Percentiles rank a stretch among this genome's conserved stretches.
Conservation (phyloP, 2,329 filamentous ascomycete species). For the Ophiosphaerella herpotricha region DNA sequence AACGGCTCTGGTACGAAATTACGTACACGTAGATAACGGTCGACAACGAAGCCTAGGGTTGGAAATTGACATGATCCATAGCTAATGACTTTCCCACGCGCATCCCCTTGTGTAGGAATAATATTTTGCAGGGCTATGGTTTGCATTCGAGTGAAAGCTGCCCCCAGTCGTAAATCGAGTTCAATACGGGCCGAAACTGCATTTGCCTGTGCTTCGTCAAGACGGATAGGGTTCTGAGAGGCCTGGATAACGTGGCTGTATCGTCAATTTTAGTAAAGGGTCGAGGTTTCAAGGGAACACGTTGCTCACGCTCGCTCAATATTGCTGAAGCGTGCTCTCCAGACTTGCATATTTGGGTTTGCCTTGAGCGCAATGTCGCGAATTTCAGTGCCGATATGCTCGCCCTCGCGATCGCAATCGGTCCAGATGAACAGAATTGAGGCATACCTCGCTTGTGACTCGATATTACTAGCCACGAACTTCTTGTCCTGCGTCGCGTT, state of each 20-base stretch:
- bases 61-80: constrained; percentile 98
- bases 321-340: constrained; percentile 91
- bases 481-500: constrained; percentile 68
- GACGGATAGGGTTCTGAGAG: constrained; percentile 72
- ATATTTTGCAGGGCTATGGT: constrained; percentile 77
- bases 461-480: constrained; percentile 82
- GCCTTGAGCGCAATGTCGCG: constrained; percentile 75
- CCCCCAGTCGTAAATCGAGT: constrained; percentile 87
- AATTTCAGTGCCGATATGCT: constrained; percentile 93
- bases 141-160: constrained; percentile 87
- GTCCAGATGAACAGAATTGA: constrained; percentile 93
- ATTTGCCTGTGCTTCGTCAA: constrained; percentile 85
- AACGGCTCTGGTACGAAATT: constrained; percentile 93
- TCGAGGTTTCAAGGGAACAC: too few species aligned
- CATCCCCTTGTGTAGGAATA: constrained; percentile 65
- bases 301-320: constrained; percentile 79
- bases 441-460: constrained; percentile 73
- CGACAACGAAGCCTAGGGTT: constrained; percentile 94
- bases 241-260: constrained; percentile 82
- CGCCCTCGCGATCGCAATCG: constrained; percentile 96
- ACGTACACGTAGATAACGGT: constrained; percentile 89
- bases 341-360: constrained; percentile 76
- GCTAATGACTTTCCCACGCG: constrained; percentile 69
- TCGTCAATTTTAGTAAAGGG: background rate
- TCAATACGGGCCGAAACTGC: constrained; percentile 90